Conservation (phyloP, 495 filamentous ascomycete genomes). For the Aspergillus egyptiacus region DNA sequence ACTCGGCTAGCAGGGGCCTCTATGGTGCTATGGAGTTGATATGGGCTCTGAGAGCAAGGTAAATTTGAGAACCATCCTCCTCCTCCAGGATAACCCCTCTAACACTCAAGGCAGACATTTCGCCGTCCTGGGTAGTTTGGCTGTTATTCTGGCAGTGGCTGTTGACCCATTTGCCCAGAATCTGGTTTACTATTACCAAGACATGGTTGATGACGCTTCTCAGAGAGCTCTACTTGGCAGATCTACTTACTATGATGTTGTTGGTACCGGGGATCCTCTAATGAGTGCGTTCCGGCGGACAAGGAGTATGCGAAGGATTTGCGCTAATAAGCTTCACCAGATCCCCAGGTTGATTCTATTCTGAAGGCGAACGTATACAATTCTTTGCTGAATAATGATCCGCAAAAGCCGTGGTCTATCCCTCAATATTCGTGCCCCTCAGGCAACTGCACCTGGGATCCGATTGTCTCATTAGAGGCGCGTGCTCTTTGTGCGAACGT, state of each 20-base stretch:
- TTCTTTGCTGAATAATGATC: constrained; percentile 9
- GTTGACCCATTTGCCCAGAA: constrained; percentile 13
- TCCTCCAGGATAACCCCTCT: neutral
- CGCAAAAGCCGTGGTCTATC: constrained; percentile 9
- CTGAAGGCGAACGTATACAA: constrained; percentile 16
- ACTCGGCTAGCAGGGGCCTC: constrained; percentile 15
- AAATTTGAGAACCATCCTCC: neutral
- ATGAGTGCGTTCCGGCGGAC: neutral
- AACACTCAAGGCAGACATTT: constrained; percentile 8
- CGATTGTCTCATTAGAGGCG: constrained; percentile 7
- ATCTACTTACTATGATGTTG: neutral
- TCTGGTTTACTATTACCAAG: constrained; percentile 1
- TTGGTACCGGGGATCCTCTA: neutral
- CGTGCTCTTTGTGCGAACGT: constrained; percentile 13
- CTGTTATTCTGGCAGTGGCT: constrained; percentile 4
- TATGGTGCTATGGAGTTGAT: constrained; percentile 4
- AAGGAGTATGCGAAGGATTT: neutral
- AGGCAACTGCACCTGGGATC: constrained; percentile 19
- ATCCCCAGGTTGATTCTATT: neutral
- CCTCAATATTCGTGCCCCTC: constrained; percentile 15
- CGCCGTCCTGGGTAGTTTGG: constrained; percentile 4
- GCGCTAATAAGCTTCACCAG: neutral
- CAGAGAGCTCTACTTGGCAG: neutral
- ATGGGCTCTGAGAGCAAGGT: neutral
- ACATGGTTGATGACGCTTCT: neutral